phyloP scores from a whole-genome alignment of 345 rosid species.

The Isatis tinctoria region DNA sequence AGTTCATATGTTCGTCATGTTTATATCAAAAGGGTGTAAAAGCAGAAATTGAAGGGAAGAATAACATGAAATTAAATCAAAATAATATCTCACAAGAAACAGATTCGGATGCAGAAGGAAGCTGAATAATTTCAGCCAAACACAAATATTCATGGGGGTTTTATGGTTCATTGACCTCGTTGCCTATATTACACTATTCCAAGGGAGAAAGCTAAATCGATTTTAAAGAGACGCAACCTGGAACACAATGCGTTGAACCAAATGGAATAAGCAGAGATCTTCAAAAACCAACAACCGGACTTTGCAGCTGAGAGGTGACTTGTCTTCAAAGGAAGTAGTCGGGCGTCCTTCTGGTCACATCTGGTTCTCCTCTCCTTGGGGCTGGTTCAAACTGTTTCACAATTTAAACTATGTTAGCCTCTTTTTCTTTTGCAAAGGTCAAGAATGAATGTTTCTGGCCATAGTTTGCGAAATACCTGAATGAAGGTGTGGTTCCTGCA shows the following conservation, averaged over 20 bases:
- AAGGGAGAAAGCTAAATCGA: constrained; percentile 12
- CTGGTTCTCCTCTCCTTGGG: constrained; percentile 98
- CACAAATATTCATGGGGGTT: constrained; percentile 22
- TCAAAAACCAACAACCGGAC: constrained; percentile 30
- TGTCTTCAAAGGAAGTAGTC: constrained; percentile 74
- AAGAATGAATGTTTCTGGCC: neutral
- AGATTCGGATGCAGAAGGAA: constrained; percentile 19
- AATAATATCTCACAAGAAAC: constrained; percentile 20
- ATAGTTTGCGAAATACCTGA: constrained; percentile 49
- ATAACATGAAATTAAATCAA: neutral
- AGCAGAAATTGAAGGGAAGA: neutral
- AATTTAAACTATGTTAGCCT: neutral
- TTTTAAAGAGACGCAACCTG: neutral
- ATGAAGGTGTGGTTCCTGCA: constrained; percentile 85
- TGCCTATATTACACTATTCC: constrained; percentile 36
- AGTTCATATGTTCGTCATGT: neutral
- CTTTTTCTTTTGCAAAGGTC: neutral
- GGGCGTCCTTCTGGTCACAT: constrained; percentile 94
- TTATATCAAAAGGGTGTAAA: neutral
- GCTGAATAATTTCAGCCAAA: constrained; percentile 26
- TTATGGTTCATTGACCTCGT: constrained; percentile 18
- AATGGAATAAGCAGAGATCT: constrained; percentile 28
- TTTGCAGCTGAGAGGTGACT: constrained; percentile 9
- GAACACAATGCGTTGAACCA: constrained; percentile 28
- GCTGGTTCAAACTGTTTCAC: constrained; percentile 90